Conservation (phyloP, 2,329 filamentous ascomycete genomes). For the Rhinocladiella mackenziei region DNA sequence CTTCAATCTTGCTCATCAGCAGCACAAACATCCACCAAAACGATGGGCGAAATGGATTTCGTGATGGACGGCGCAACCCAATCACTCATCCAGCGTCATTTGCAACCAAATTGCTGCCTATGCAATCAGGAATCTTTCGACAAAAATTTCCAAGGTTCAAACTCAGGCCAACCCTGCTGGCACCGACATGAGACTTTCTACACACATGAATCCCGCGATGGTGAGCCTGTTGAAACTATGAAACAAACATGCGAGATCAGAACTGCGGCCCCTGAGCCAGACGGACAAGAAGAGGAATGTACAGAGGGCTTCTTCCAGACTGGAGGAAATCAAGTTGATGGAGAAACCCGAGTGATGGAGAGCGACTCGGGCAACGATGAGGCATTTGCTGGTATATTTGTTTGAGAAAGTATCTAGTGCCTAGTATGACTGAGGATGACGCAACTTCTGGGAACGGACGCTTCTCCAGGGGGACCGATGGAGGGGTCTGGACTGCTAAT, state of each 20-base stretch:
- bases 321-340: no score
- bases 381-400: background rate
- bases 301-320: no score
- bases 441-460: no score
- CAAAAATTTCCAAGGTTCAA: background rate
- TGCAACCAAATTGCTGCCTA: no score
- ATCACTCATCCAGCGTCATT: no score
- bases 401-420: background rate
- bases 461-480: background rate
- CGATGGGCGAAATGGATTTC: no score
- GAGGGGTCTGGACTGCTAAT: no score
- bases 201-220: background rate
- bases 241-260: slow-evolving; percentile 7
- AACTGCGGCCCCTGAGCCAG: background rate
- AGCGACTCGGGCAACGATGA: background rate
- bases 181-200: slow-evolving; percentile 11
- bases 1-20: no score
- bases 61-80: no score
- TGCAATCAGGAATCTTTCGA: no score
- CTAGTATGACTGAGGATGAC: no score
- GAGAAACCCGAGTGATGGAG: background rate
- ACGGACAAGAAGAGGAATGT: background rate
- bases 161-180: background rate
- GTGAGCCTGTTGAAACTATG: slow-evolving; percentile 5
- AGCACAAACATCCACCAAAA: no score